A percentile compares a stretch with the other conserved stretches of the same genome.
These are phyloP conservation scores for Incumbomyces delicatus DNA, from an alignment of 2,329 filamentous ascomycete genomes.

Conservation along the genomic window DNA sequence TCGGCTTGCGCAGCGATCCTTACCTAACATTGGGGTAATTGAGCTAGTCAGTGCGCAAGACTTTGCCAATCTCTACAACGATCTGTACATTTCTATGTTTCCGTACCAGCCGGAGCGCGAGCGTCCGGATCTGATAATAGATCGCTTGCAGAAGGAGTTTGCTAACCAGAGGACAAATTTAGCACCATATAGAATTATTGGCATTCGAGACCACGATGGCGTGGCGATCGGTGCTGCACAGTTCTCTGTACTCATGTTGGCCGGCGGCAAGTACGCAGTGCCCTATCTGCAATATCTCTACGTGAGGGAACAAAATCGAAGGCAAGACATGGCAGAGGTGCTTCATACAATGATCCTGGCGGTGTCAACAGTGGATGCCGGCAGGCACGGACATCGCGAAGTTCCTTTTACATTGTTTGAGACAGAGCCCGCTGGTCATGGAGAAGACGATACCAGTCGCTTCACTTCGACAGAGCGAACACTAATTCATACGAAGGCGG, in stretches of 20 bases:
- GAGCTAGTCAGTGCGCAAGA: constrained; percentile 16
- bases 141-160: constrained; percentile 14
- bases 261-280: constrained; percentile 11
- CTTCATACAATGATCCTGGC: constrained; percentile 18
- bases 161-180: constrained; percentile 8
- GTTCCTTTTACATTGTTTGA: constrained; percentile 19
- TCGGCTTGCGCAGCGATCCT: constrained; percentile 11
- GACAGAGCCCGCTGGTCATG: constrained; percentile 16
- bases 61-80: constrained; percentile 14
- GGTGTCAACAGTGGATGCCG: constrained; percentile 13
- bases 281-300: constrained; percentile 20
- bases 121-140: constrained; percentile 15
- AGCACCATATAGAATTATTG: constrained; percentile 17
- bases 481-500: constrained; percentile 16
- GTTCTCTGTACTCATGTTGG: constrained; percentile 15
- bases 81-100: constrained; percentile 16
- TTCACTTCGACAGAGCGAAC: constrained; percentile 12
- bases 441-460: constrained; percentile 11
- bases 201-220: constrained; percentile 13
- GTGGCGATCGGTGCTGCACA: constrained; percentile 18
- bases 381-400: background rate
- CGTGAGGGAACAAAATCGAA: constrained; percentile 13
- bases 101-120: constrained; percentile 14
- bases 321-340: constrained; percentile 20
- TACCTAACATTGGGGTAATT: constrained; percentile 16